phyloP scores from a whole-genome alignment of 1,139 yeast genomes.

The Kodamaea ohmeri region DNA sequence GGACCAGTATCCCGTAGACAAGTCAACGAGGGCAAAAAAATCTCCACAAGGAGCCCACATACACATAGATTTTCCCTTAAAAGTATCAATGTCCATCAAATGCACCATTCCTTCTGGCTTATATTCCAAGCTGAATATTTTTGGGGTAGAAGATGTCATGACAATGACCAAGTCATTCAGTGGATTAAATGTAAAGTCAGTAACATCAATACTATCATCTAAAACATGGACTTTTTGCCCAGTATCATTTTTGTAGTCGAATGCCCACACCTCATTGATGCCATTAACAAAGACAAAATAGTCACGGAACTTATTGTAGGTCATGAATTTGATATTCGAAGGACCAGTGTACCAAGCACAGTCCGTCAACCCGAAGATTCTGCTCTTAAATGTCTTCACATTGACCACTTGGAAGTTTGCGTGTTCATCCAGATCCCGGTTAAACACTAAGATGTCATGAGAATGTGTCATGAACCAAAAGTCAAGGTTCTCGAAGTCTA shows the following conservation, averaged over 20 bases:
- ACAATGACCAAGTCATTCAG: slow-evolving; percentile 23
- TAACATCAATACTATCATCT: slow-evolving; percentile 1
- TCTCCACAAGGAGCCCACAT: slow-evolving; percentile 41
- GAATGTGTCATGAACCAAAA: slow-evolving; percentile 43
- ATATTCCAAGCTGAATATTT: slow-evolving; percentile 17
- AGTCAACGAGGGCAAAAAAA: slow-evolving; percentile 26
- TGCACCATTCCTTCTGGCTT: slow-evolving; percentile 11
- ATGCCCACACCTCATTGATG: slow-evolving; percentile 29
- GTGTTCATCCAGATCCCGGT: slow-evolving; percentile 18
- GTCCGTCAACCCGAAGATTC: slow-evolving; percentile 27
- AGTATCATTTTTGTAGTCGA: slow-evolving; percentile 19
- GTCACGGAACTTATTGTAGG: slow-evolving; percentile 27
- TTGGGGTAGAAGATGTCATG: slow-evolving; percentile 12
- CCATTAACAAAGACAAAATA: slow-evolving; percentile 34
- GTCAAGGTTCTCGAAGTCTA: slow-evolving; percentile 31
- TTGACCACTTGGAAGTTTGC: slow-evolving; percentile 34
- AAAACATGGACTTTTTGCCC: slow-evolving; percentile 8
- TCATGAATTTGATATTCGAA: slow-evolving; percentile 22
- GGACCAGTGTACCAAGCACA: slow-evolving; percentile 29
- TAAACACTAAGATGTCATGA: slow-evolving; percentile 36
- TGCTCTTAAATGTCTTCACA: slow-evolving; percentile 31
- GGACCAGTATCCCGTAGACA: slow-evolving; percentile 30
- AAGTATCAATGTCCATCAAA: slow-evolving; percentile 14
- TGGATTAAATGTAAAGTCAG: slow-evolving; percentile 25
- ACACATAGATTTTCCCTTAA: slow-evolving; percentile 1